These are phyloP conservation scores for Amorphotheca resinae DNA, from an alignment of 495 filamentous ascomycete species.

Conservation along the genomic window DNA sequence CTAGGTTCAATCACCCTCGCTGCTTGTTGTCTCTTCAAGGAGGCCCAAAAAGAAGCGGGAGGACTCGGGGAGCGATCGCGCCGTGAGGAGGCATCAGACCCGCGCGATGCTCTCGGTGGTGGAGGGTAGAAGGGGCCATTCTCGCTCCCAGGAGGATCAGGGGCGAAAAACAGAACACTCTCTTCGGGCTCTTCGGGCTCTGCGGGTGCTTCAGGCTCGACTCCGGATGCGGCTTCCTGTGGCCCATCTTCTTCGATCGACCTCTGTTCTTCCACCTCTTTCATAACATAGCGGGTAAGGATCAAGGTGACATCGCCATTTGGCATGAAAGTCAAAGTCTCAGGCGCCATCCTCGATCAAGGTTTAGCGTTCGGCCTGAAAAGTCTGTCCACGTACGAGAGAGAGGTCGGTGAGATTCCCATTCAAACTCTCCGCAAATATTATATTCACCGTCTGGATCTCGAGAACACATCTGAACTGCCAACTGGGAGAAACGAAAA, in stretches of 20 bases:
- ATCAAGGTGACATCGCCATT: constrained; percentile 8
- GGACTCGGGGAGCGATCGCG: constrained; percentile 9
- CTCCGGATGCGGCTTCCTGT: not conserved
- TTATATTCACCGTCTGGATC: not conserved
- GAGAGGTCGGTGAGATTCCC: not conserved
- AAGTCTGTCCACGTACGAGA: not conserved
- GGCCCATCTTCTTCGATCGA: not conserved
- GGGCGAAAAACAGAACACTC: constrained; percentile 6
- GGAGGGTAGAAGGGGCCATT: constrained; percentile 10
- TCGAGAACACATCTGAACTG: constrained; percentile 1
- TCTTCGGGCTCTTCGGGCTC: constrained; percentile 5
- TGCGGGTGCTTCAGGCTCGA: not conserved
- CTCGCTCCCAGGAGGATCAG: constrained; percentile 1
- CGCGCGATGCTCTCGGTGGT: constrained; percentile 2
- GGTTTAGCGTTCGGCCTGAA: no score
- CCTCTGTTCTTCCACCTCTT: not conserved
- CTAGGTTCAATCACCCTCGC: not conserved
- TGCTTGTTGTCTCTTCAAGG: constrained; percentile 8
- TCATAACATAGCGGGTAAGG: constrained; percentile 1
- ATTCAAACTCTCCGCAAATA: not conserved
- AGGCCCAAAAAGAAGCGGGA: constrained; percentile 10
- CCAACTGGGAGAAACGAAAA: not conserved
- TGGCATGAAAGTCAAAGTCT: constrained; percentile 7
- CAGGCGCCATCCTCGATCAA: constrained; percentile 2
- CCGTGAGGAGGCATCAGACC: constrained; percentile 8